Evolutionary conservation across 495 filamentous ascomycete species (phyloP), one percentile per base, ranked within the genome.

Genomic region (Lichina pygmaea): DNA sequence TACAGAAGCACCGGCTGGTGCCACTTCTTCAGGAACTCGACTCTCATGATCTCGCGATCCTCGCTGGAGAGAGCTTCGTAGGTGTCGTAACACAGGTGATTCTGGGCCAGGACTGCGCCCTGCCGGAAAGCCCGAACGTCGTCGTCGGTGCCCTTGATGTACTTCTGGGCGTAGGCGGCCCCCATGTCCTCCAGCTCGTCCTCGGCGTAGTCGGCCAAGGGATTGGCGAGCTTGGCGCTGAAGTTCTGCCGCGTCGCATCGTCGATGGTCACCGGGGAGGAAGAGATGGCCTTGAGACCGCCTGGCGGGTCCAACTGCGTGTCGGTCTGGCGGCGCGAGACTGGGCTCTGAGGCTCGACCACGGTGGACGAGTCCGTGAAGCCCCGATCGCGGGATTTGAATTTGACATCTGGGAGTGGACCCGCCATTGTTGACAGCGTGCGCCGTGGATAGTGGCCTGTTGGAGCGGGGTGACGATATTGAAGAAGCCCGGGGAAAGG

Each of bases 21-120:
- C 81, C 81, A 86, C 48, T 72, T 73, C 56, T 81, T 64, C 0
- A 64, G 68, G 45, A 71, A 64, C 54, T 85, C 81, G 30, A 65
- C 66, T 12, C 66, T 58, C 42, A 84, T 55, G 6, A 73, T 56
- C n/a, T 65, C 60, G 31, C 58, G 62, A 51, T 84, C 78, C 7
- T 67, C 60, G 6, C 59, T 58, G 11, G 63, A 72, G 43, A 81
- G 59, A 13, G 64, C 72, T 6, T 60, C 52, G 36, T 80, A 56
- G 40, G 58, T 57, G 9, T 70, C 68, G 52, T 68, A 77, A 39
- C 59, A 51, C 41, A 55, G 57, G 7, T 70, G 68, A 11, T 70
- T 58, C 39, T 77, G 71, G 6, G 76, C 77, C 44, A 86, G 62
- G 41, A 81, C 64, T 42, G 82, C 82, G 4, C 81, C 82, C 47